Evolutionary conservation across 2,329 filamentous ascomycete species (phyloP).

Genomic region (Macrophomina tecta): DNA sequence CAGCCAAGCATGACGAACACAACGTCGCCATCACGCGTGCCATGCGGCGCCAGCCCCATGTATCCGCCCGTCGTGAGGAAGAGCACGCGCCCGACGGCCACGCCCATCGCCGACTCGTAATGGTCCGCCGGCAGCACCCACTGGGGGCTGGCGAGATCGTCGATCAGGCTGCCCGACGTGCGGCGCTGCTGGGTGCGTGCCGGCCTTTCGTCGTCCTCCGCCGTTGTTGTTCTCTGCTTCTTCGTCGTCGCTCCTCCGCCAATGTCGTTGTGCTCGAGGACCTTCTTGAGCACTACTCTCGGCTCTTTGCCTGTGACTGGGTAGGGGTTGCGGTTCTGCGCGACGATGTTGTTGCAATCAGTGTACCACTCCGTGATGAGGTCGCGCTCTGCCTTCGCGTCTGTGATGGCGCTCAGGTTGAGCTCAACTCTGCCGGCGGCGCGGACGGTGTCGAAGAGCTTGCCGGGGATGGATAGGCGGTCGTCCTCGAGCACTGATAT

Average conservation of each 20-base stretch:
- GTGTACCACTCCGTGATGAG: slow-evolving; percentile 21
- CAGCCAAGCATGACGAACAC: slow-evolving; percentile 28
- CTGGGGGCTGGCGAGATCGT: slow-evolving; percentile 25
- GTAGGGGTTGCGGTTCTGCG: slow-evolving; percentile 10
- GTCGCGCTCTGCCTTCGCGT: slow-evolving; percentile 15
- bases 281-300: slow-evolving; percentile 17
- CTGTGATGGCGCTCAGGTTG: slow-evolving; percentile 7
- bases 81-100: slow-evolving; percentile 26
- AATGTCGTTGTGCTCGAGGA: slow-evolving; percentile 18
- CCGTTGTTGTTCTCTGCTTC: not conserved
- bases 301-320: slow-evolving; percentile 17
- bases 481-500: not conserved
- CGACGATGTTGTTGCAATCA: slow-evolving; percentile 17
- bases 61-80: slow-evolving; percentile 23
- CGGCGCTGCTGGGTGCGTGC: not conserved
- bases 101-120: slow-evolving; percentile 24
- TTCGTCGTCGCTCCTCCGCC: not conserved
- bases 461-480: slow-evolving; percentile 16
- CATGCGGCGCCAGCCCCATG: slow-evolving; percentile 28
- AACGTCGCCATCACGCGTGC: slow-evolving; percentile 26
- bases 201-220: not conserved
- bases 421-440: slow-evolving; percentile 17
- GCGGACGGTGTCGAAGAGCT: slow-evolving; percentile 19
- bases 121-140: slow-evolving; percentile 19
- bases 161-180: slow-evolving; percentile 27